Percentiles rank a stretch among this genome's conserved stretches.
Evolutionary conservation across 805 yeast genomes (phyloP).

Genomic region (Ogataea sp.): DNA sequence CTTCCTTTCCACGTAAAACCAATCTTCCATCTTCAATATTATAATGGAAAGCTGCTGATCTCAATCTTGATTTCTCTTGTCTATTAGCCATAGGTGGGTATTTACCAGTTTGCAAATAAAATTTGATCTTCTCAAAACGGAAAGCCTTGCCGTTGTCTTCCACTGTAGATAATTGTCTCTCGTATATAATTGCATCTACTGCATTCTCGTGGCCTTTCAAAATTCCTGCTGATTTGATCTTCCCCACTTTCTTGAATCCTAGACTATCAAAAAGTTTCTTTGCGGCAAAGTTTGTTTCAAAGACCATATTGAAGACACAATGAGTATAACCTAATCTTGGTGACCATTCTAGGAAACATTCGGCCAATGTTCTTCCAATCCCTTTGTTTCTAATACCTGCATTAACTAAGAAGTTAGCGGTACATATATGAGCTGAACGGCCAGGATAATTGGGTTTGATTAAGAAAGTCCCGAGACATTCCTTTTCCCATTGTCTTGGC

Average conservation of each 20-base stretch:
- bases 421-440: constrained; percentile 85
- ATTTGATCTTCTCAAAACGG: constrained; percentile 70
- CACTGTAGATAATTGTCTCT: constrained; percentile 61
- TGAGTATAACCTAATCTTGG: constrained; percentile 82
- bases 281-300: constrained; percentile 82
- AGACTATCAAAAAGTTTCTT: constrained; percentile 69
- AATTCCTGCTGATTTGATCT: constrained; percentile 81
- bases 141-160: constrained; percentile 40
- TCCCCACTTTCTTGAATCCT: constrained; percentile 71
- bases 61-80: constrained; percentile 77
- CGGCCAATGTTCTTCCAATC: constrained; percentile 78
- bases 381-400: constrained; percentile 92
- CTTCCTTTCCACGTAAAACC: constrained; percentile 72
- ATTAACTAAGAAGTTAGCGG: constrained; percentile 81
- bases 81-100: constrained; percentile 82
- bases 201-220: constrained; percentile 78
- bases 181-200: constrained; percentile 82
- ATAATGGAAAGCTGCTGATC: constrained; percentile 77
- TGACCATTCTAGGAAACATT: constrained; percentile 86
- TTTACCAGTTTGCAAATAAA: constrained; percentile 72
- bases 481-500: constrained; percentile 80
- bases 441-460: constrained; percentile 90
- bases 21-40: constrained; percentile 62
- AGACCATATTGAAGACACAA: constrained; percentile 75
- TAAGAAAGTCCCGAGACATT: constrained; percentile 82